These are phyloP conservation scores for Coprinellus micaceus DNA, from an alignment of 768 basidiomycete genomes.

Conservation along the genomic window DNA sequence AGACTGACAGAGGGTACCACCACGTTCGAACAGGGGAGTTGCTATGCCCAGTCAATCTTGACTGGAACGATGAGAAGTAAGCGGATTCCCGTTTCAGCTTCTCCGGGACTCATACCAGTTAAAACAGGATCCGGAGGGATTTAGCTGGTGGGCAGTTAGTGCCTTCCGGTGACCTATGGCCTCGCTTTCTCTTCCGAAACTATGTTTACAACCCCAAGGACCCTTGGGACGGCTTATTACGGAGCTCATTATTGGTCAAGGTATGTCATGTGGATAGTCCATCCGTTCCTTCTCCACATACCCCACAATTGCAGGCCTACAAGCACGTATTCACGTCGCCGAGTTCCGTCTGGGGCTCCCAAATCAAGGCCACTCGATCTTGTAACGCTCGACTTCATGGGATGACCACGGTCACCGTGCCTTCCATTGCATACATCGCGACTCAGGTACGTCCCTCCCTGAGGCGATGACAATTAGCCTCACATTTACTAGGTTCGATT, in stretches of 20 bases:
- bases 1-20: conserved; percentile 10
- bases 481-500: conserved; percentile 16
- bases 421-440: conserved; percentile 19
- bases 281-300: too few relatives aligned
- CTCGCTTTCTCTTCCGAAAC: conserved; percentile 17
- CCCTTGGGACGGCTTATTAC: conserved; percentile 24
- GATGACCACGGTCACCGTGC: conserved; percentile 7
- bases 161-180: conserved; percentile 23
- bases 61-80: conserved; percentile 8
- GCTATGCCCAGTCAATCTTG: conserved; percentile 12
- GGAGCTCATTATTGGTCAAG: conserved; percentile 18
- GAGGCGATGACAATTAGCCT: too few relatives aligned
- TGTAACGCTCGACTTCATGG: conserved; percentile 7
- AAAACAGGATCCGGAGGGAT: conserved; percentile 10
- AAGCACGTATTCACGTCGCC: conserved; percentile 28
- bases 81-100: not conserved
- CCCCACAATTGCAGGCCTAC: conserved; percentile 15
- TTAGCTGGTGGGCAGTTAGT: conserved; percentile 10
- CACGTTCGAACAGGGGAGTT: conserved; percentile 13
- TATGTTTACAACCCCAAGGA: conserved; percentile 19
- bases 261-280: conserved; percentile 3
- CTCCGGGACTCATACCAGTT: not conserved
- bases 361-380: conserved; percentile 13
- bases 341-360: conserved; percentile 22
- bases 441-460: conserved; percentile 1